A percentile compares a stretch with the other conserved stretches of the same genome.
Conservation (phyloP, 805 yeast species). For the Schwanniomyces vanrijiae region DNA sequence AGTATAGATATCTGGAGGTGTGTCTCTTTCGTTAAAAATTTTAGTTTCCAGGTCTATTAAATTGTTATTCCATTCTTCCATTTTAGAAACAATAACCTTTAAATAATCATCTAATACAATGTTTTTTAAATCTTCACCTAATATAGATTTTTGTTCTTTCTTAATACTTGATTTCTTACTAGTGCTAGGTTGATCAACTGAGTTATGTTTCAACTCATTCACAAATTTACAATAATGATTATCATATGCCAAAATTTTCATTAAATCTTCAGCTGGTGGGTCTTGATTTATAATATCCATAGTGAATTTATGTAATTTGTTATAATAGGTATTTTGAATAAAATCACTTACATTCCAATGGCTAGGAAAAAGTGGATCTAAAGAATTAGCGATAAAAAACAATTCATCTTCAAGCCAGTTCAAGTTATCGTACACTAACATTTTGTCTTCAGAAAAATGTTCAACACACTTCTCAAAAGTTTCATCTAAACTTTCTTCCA, state of each 20-base stretch:
- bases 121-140: constrained; percentile 73
- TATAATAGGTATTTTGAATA: constrained; percentile 66
- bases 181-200: constrained; percentile 12
- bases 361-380: constrained; percentile 61
- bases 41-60: constrained; percentile 65
- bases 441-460: constrained; percentile 48
- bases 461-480: constrained; percentile 67
- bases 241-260: constrained; percentile 76
- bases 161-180: constrained; percentile 17
- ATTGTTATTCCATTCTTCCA: constrained; percentile 82
- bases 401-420: constrained; percentile 86
- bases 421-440: constrained; percentile 65
- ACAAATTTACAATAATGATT: constrained; percentile 53
- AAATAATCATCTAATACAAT: constrained; percentile 76
- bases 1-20: constrained; percentile 73
- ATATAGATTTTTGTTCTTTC: constrained; percentile 52
- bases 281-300: constrained; percentile 63
- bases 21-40: constrained; percentile 60
- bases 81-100: constrained; percentile 65
- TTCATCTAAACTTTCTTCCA: constrained; percentile 60
- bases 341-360: constrained; percentile 72
- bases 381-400: constrained; percentile 57
- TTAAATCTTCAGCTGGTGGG: constrained; percentile 75
- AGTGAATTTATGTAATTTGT: constrained; percentile 62
- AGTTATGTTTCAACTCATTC: constrained; percentile 20